A percentile compares a stretch with the other conserved stretches of the same genome.
These are phyloP conservation scores for Bacidia gigantensis DNA, from an alignment of 495 filamentous ascomycete genomes.

Conservation along the genomic window DNA sequence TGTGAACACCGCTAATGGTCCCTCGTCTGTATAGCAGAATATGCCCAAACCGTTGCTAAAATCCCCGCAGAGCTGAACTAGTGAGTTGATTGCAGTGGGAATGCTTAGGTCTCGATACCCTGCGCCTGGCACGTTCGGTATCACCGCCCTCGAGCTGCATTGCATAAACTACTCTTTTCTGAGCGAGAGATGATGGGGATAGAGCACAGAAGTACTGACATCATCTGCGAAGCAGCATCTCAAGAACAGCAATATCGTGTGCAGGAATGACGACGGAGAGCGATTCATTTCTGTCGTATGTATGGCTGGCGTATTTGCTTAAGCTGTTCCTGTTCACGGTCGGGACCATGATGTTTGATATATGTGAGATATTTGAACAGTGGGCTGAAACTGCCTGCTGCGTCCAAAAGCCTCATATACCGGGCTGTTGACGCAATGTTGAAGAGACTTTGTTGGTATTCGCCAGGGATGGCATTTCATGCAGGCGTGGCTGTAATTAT, in stretches of 20 bases:
- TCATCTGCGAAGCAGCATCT: not conserved
- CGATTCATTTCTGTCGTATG: too few species aligned
- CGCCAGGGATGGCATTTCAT: too few species aligned
- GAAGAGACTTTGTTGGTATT: too few species aligned
- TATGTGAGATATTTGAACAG: too few species aligned
- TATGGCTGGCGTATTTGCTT: too few species aligned
- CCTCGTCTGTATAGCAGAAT: not conserved
- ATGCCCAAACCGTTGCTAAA: not conserved
- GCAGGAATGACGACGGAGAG: too few species aligned
- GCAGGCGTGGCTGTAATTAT: too few species aligned
- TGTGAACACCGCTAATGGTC: not conserved
- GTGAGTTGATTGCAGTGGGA: not conserved
- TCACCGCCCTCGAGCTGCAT: not conserved
- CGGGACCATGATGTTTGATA: too few species aligned
- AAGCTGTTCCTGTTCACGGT: too few species aligned
- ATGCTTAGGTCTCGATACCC: not conserved
- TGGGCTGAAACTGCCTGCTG: too few species aligned
- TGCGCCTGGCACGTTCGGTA: not conserved
- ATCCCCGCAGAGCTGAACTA: constrained; percentile 1
- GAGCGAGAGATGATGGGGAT: not conserved
- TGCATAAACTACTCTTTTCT: not conserved
- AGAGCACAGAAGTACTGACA: not conserved
- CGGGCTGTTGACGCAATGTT: too few species aligned
- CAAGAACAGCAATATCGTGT: not conserved
- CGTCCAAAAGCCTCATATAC: too few species aligned